Base-by-base conservation (phyloP, 768 basidiomycete genomes). In the Sarcomyxa edulis region DNA sequence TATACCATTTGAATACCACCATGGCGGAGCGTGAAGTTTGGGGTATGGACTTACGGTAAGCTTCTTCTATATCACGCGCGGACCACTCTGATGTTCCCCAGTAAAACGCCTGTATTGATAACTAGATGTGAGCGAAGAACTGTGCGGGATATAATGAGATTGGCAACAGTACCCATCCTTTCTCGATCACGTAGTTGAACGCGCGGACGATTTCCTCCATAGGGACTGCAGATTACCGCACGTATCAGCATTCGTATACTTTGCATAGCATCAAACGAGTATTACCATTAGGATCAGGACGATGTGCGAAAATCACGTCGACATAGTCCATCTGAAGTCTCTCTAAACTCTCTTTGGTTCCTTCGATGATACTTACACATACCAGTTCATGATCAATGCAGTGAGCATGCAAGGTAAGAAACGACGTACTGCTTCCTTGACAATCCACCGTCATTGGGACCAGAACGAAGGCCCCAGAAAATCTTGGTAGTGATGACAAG, bases 31-130 rank as follows among this genome's bases (percentile, higher is more conserved):
- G 15, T 6, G 7, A 15, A 43, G 6, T 10, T n/a, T n/a, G n/a
- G n/a, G n/a, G n/a, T 2, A 16, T 40, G 12, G 22, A 49, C 76
- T 35, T 48, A 80, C 76, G 72, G 49, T 72, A 64, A 10, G 79
- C 81, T 51, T 81, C 81, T 55, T 79, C 74, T 44, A 85, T 81
- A 40, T 84, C 72, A 20, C 62, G 60, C 2, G 85, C 80, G 35
- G 68, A 73, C 87, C 88, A 91, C 56, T 90, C 87, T 7, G 79
- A 83, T 1, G 84, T 86, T 18, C 66, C 84, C 82, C 83, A 84
- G 54, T 81, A 82, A 55, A 71, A 76, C 3, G 79, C 74, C 72
- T 76, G 32, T 16, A 34, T 18, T n/a, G n/a, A n/a, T n/a, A n/a
- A n/a, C n/a, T n/a, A n/a, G n/a, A n/a, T n/a, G n/a, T n/a, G n/a